Evolutionary conservation across 768 basidiomycete genomes (phyloP), one percentile per base, ranked within the genome.

Genomic region (Podaxis sp.): DNA sequence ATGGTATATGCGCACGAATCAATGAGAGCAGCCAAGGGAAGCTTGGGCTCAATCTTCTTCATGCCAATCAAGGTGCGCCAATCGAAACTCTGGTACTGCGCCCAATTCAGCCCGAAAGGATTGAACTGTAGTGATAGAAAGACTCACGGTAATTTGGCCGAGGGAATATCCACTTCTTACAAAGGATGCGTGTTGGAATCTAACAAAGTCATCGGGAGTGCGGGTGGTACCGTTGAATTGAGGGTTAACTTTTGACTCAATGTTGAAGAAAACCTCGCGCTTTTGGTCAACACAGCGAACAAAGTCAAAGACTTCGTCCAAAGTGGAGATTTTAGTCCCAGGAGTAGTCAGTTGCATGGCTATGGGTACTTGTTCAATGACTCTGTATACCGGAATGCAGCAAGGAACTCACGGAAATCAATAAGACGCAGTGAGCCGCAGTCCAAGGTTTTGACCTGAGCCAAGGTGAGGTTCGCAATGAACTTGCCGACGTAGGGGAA

Each of bases 401-500:
- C n/a, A 60, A 1, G n/a, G 42, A 30, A 68, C 86, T 69, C 74
- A 90, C 89, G 87, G 67, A 81, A 89, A 63, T 79, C 76, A 9
- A 72, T 66, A 54, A 84, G 82, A 26, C 90, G 82, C 67, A 80
- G 77, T 11, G 89, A 90, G 44, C 91, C 92, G 67, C 92, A 94
- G 71, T 94, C 90, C 49, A 94, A 73, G 4, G 89, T 93, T 74
- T 87, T 88, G 63, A 94, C 74, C 74, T 93, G 91, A 6, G 89
- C 85, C 46, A 93, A 73, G 0, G 92, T 93, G 46, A 93, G 80
- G 71, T 91, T 87, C n/a, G 85, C 87, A 59, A 92, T 80, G 63
- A 79, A 83, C 73, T 90, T 89, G 57, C 88, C 89, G n/a, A 90
- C 87, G 69, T 92, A 91, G 12, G 89, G 89, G 70, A 83, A 92